A percentile compares a stretch with the other conserved stretches of the same genome.
Conservation (phyloP, 2,329 filamentous ascomycete genomes). For the Aureobasidium zeae region DNA sequence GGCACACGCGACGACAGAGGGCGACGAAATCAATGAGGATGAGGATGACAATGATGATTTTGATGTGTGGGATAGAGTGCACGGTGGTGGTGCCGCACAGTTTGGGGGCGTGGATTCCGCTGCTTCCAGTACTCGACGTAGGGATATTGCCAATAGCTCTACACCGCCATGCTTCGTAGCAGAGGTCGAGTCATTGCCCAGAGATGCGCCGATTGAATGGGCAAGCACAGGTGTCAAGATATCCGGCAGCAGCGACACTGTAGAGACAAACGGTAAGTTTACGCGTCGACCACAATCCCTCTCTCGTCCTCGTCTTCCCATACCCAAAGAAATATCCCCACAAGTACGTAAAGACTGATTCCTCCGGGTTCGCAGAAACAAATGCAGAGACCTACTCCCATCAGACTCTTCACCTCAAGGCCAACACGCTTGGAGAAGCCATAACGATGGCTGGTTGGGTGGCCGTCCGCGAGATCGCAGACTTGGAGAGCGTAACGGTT, state of each 20-base stretch:
- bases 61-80: constrained; percentile 58
- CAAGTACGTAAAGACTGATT: too few relatives aligned
- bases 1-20: constrained; percentile 22
- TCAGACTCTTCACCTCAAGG: neutral
- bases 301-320: too few relatives aligned
- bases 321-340: too few relatives aligned
- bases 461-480: neutral
- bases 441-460: constrained; percentile 1
- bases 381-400: too few relatives aligned
- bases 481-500: neutral
- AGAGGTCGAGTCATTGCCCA: constrained; percentile 68
- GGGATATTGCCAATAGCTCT: constrained; percentile 15
- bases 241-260: neutral
- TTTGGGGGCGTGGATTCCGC: constrained; percentile 21
- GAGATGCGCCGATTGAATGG: constrained; percentile 73
- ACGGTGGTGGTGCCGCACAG: constrained; percentile 30
- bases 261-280: constrained; percentile 4
- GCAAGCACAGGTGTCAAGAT: constrained; percentile 12
- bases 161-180: constrained; percentile 62
- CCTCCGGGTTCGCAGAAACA: too few relatives aligned
- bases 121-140: constrained; percentile 28
- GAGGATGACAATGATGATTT: constrained; percentile 41
- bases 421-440: neutral
- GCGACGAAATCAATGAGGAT: constrained; percentile 41
- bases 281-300: too few relatives aligned